Evolutionary conservation across 2,329 filamentous ascomycete species (phyloP), one percentile per base, ranked within the genome.

Genomic region (Colletotrichum tofieldiae): DNA sequence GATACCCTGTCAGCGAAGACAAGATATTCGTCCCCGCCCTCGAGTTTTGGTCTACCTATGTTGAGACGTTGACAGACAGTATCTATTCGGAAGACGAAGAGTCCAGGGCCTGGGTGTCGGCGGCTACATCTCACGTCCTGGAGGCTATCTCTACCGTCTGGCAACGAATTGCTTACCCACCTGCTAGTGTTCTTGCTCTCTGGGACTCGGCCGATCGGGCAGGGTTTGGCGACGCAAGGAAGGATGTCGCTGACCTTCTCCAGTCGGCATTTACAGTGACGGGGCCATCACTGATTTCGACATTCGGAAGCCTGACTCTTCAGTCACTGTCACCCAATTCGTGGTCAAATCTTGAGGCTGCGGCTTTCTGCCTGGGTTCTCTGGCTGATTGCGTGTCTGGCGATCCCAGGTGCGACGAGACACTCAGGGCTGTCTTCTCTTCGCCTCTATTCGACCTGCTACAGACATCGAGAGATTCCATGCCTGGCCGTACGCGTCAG

Each of bases 11-110:
- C 1, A 88, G 88, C 5, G 93, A 96, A 67, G 93, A 96, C 77
- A 91, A 90, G 74, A 90, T 95, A 14, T 95, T 94, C 67, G 89
- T 93, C 0, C 89, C 91, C 1, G 90, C 92, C 1, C 86, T 96
- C 18, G 93, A 96, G 77, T 96, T 96, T 79, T 96, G 94, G 94
- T 92, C 90, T 23, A 91, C 90, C 1, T 94, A 92, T 78, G 89
- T 93, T 7, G 93, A 95, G 81, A 89, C 89, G 16, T 86, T 91
- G 84, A 89, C 86, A 72, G 93, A 91, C 78, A 85, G 82, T 12
- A 82, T 88, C 56, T 89, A 86, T 72, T 86, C 87, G 1, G 85
- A 85, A n/a, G 84, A 87, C 32, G 82, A 82, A 5, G 78, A 81
- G 5, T 81, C 84, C 6, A 81, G 84, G 3, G 75, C 81, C 8